Base-by-base conservation (phyloP, 2,329 filamentous ascomycete genomes). In the Neonectria neomacrospora region DNA sequence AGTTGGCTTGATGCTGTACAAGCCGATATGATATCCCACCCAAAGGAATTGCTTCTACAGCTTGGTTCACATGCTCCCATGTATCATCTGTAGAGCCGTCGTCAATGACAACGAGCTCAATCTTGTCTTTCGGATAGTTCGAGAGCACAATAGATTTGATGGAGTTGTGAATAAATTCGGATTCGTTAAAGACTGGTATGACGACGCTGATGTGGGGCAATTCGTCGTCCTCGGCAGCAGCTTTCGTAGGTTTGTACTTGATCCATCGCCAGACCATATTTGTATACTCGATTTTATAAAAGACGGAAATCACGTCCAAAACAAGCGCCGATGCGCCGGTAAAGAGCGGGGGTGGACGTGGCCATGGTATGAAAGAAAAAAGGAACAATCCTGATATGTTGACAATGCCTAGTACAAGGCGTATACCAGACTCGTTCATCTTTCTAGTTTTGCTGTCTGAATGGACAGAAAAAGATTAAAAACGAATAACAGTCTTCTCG, bases 71-170 rank as follows among this genome's bases (percentile, higher is more conserved):
- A 45, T 58, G 55, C 45, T 26, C 23, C 55, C 55, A 58, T 32
- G 55, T 58, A 48, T 58, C 30, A 22, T 58, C 55, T 32, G 55
- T 51, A 42, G 55, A 58, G 45, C 55, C 55, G 44, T 58, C 55
- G 22, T 58, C 45, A 14, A 58, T 23, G 28, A 51, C 12, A 18
- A 58, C 16, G 22, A 58, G 23, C 34, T 58, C 45, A 51, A 58
- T 42, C 45, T 58, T 58, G 16, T 51, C n/a, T 42, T 58, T 51
- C n/a, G 55, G 55, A 44, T 58, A 58, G 23, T 58, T 28, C 14
- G 55, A 58, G 22, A 42, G 18, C 34, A 48, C 14, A 26, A 58
- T 51, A n/a, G 55, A 58, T 42, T 37, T 16, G 18, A 58, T 58
- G 11, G 55, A 51, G 34, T 51, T 42, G 20, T 44, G 34, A 16